A percentile compares a stretch with the other conserved stretches of the same genome.
Conservation (phyloP, 163 green algal genomes). For the Prototheca stagnorum region DNA sequence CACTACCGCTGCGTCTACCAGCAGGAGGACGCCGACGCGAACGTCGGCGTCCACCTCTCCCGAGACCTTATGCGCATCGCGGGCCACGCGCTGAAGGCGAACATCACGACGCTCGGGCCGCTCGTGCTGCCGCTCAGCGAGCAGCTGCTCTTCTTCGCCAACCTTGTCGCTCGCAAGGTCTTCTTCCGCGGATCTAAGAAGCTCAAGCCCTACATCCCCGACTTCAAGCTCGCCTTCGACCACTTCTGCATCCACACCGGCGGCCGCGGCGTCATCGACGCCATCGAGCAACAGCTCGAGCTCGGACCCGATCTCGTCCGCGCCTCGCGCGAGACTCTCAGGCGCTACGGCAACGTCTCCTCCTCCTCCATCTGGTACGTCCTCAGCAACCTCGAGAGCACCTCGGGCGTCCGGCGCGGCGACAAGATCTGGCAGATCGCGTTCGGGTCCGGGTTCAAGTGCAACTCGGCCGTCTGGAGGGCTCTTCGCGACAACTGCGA, state of each 20-base stretch:
- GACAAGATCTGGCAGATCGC: constrained; percentile 82
- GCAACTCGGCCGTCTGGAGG: constrained; percentile 81
- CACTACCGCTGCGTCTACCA: constrained; percentile 84
- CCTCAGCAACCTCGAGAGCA: constrained; percentile 66
- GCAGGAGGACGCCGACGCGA: constrained; percentile 56
- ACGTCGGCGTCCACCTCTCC: constrained; percentile 23
- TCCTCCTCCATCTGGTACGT: constrained; percentile 91
- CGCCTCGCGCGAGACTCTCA: constrained; percentile 66
- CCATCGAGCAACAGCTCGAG: constrained; percentile 86
- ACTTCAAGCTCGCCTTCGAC: constrained; percentile 93
- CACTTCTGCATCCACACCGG: constrained; percentile 97
- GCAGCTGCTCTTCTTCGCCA: constrained; percentile 85
- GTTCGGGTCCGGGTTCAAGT: constrained; percentile 94
- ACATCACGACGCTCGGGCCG: constrained; percentile 91
- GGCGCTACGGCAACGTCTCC: constrained; percentile 81
- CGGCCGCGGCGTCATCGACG: constrained; percentile 80
- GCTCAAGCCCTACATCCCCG: constrained; percentile 70
- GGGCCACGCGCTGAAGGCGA: constrained; percentile 65
- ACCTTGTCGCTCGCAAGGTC: constrained; percentile 70
- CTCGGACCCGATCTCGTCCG: constrained; percentile 41
- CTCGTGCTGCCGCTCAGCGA: constrained; percentile 69
- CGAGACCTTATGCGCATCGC: constrained; percentile 36
- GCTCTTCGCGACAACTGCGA: constrained; percentile 42
- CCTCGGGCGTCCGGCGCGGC: constrained; percentile 38
- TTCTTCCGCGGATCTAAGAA: constrained; percentile 35